These are phyloP conservation scores for Blastocystis sp. DNA, from an alignment of 352 stramenopile genomes.

Conservation along the genomic window DNA sequence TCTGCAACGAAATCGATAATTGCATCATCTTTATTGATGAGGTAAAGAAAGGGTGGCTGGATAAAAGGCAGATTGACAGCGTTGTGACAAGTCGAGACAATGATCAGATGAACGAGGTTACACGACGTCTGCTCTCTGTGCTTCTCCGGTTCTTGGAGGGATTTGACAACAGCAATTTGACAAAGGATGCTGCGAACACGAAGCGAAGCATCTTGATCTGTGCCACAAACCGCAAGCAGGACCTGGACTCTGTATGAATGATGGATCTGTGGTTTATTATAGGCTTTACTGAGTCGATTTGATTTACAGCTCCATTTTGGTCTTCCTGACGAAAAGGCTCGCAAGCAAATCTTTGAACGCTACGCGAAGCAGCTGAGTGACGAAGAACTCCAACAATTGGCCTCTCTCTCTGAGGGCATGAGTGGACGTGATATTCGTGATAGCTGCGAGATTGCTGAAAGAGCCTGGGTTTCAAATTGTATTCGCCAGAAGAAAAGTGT, in stretches of 20 bases:
- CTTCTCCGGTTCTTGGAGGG: constrained; percentile 84
- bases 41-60: background rate
- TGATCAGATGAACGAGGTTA: constrained; percentile 84
- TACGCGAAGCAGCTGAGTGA: constrained; percentile 80
- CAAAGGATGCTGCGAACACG: constrained; percentile 42
- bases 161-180: constrained; percentile 83
- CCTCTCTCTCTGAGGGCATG: constrained; percentile 74
- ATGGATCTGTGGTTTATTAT: background rate
- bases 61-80: constrained; percentile 76
- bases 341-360: constrained; percentile 77
- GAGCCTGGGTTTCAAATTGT: constrained; percentile 82
- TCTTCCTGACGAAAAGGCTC: constrained; percentile 76
- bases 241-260: constrained; percentile 74
- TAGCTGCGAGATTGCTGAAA: constrained; percentile 84
- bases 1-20: constrained; percentile 79
- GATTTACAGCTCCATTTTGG: constrained; percentile 84
- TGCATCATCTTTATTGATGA: constrained; percentile 90
- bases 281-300: constrained; percentile 81
- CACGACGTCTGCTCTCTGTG: constrained; percentile 80
- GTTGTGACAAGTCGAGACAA: constrained; percentile 78
- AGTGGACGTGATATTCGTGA: constrained; percentile 88
- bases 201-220: constrained; percentile 75
- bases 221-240: constrained; percentile 85
- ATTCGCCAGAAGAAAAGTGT: constrained; percentile 76
- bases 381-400: constrained; percentile 74